Base-by-base conservation (phyloP, 2,329 filamentous ascomycete species). In the Emericellopsis atlantica region DNA sequence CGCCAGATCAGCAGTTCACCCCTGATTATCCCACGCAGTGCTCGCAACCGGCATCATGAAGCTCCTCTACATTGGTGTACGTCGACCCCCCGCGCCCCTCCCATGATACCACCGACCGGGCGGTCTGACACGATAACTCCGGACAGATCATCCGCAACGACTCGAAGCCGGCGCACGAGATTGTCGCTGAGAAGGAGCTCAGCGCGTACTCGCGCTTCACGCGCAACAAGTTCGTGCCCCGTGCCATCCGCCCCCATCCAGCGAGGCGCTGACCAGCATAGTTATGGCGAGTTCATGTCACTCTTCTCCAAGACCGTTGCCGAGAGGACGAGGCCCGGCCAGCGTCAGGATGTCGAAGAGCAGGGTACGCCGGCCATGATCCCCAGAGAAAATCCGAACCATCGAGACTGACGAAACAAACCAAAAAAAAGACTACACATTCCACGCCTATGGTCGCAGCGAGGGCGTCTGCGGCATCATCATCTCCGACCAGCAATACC, bases 281-380 rank as follows among this genome's bases (percentile, higher is more conserved):
- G 60, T 49, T 62, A 71, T 69, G 68, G 64, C 56, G 67, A 74
- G 50, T 77, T 93, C 70, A 85, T 94, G 79, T 83, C 79, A 43
- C 69, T 95, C 54, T 90, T 93, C 67, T 76, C 79, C 61, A 86
- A 86, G 64, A 90, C 84, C 15, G 82, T 95, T 38, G 90, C 90
- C 46, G 85, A 93, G 64, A 75, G 85, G 52, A 95, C 87, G 45
- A 70, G 71, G 45, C 76, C 81, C n/a, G 87, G 84, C 42, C 79
- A 88, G 62, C 73, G 86, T 58, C 84, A 93, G 62, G 85, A 88
- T 57, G 80, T 94, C 42, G 83, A 93, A 63, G 79, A 92, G 61
- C 76, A 88, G 67, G 78, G 79, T 79, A 65, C 47, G 58, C 46
- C 36, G 21, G 23, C 42, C 42, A 37, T 43, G 33, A 34, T 23